Evolutionary conservation across 192 early-diverging fungal species (phyloP).

Genomic region (Rhizophagus prolifer): DNA sequence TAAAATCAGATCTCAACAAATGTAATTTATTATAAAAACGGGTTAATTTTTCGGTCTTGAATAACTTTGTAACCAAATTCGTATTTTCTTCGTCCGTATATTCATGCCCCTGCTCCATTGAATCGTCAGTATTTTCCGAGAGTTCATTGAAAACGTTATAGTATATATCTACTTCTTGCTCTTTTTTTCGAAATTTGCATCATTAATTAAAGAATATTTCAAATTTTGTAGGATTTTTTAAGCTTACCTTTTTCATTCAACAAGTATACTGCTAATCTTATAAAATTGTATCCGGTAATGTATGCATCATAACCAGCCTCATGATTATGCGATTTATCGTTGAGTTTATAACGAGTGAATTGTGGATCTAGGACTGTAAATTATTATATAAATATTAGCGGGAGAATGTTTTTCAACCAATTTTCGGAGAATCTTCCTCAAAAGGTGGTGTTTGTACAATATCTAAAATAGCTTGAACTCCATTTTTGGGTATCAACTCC

Average conservation of each 20-base stretch:
- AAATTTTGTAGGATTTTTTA: too few species aligned
- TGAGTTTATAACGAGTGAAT: slow-evolving; percentile 47
- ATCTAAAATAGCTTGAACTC: slow-evolving; percentile 44
- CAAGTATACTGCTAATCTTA: slow-evolving; percentile 61
- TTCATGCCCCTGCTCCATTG: slow-evolving; percentile 1
- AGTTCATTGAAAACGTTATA: background rate
- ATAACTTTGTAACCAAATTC: background rate
- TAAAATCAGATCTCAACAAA: slow-evolving; percentile 67
- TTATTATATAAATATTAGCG: background rate
- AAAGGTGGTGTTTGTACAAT: slow-evolving; percentile 46
- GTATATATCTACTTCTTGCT: background rate
- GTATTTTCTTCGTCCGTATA: background rate
- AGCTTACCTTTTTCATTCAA: slow-evolving; percentile 37
- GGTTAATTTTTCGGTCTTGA: slow-evolving; percentile 27
- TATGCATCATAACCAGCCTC: slow-evolving; percentile 95
- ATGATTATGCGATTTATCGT: slow-evolving; percentile 58
- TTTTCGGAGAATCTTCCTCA: slow-evolving; percentile 41
- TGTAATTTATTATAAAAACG: slow-evolving; percentile 59
- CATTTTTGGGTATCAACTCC: slow-evolving; percentile 37
- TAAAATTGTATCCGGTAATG: slow-evolving; percentile 80
- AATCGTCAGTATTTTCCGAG: background rate
- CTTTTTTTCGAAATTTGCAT: background rate
- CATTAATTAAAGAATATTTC: background rate
- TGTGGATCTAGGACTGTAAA: slow-evolving; percentile 47
- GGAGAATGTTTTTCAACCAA: slow-evolving; percentile 42